A percentile compares a stretch with the other conserved stretches of the same genome.
Evolutionary conservation across 768 basidiomycete species (phyloP).

Genomic region (Leccinum incarnatum): DNA sequence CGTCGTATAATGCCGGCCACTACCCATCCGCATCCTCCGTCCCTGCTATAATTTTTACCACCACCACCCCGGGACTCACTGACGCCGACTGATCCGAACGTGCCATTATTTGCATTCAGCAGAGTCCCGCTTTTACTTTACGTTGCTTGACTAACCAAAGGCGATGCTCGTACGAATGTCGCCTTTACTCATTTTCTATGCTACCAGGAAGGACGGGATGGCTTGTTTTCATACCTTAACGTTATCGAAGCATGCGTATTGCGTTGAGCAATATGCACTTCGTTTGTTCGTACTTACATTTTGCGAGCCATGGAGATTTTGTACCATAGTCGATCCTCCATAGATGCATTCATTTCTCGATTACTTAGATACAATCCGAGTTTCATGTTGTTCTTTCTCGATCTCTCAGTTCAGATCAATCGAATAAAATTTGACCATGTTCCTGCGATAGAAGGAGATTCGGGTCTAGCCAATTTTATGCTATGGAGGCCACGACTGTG

Average conservation of each 20-base stretch:
- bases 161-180: slow-evolving; percentile 20
- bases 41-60: slow-evolving; percentile 23
- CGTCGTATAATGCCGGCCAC: background rate
- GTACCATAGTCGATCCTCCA: background rate
- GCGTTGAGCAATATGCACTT: background rate
- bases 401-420: background rate
- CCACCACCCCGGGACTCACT: background rate
- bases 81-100: slow-evolving; percentile 1
- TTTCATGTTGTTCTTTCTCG: background rate
- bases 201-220: slow-evolving; percentile 17
- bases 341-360: background rate
- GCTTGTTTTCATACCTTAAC: slow-evolving; percentile 22
- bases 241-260: slow-evolving; percentile 23
- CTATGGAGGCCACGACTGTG: background rate
- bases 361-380: background rate
- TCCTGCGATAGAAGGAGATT: too few relatives aligned
- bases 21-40: slow-evolving; percentile 5
- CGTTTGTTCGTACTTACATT: slow-evolving; percentile 23
- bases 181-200: slow-evolving; percentile 14
- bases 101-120: slow-evolving; percentile 5
- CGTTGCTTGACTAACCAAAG: slow-evolving; percentile 24
- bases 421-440: background rate
- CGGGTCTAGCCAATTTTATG: too few relatives aligned
- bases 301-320: background rate
- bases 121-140: slow-evolving; percentile 26